Evolutionary conservation across 2,329 filamentous ascomycete species (phyloP), one percentile per base, ranked within the genome.

Genomic region (Ascochyta pisi): DNA sequence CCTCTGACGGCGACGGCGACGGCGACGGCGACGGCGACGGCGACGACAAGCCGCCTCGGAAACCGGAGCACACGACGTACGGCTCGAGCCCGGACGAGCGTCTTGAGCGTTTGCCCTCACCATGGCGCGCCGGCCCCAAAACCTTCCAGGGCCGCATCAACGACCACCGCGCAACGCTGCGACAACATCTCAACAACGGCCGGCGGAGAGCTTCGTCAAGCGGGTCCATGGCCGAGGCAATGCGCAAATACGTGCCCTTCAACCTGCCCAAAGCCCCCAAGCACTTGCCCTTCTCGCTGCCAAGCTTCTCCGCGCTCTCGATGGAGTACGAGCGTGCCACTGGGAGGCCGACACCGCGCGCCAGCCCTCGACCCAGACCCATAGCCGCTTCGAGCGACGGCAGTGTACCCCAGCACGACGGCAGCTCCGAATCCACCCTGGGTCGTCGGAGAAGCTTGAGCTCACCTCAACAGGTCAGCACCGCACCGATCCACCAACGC

Each of bases 101-200:
- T 13, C 52, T 61, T 10, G 60, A 61, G 22, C 69, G 73, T 13
- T 60, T 79, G 22, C 79, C 79, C 40, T 81, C 79, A n/a, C 79
- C 79, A 16, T 81, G 79, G 79, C 73, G 75, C 22, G 72, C 76
- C 12, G 71, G 68, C 0, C 69, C 76, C 13, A 76, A 69, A 55
- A 73, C 67, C 7, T 75, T 76, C 57, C 58, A 62, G 24, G 68
- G 73, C 40, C 66, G 70, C 37, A 65, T 65, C 13, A 74, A 70
- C 46, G 73, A 74, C 31, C 73, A 75, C 31, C 73, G 71, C 50
- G 63, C 74, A 10, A 61, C 72, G 10, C 64, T 81, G 12, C 71
- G 74, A 10, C 71, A 81, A 48, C 73, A 73, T 40, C 68, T 79
- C 37, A 68, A 65, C 6, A 50, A 51, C 16, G 75, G 75, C 24